phyloP scores from a whole-genome alignment of 2,329 filamentous ascomycete species.

The Waltergamsia citrina region DNA sequence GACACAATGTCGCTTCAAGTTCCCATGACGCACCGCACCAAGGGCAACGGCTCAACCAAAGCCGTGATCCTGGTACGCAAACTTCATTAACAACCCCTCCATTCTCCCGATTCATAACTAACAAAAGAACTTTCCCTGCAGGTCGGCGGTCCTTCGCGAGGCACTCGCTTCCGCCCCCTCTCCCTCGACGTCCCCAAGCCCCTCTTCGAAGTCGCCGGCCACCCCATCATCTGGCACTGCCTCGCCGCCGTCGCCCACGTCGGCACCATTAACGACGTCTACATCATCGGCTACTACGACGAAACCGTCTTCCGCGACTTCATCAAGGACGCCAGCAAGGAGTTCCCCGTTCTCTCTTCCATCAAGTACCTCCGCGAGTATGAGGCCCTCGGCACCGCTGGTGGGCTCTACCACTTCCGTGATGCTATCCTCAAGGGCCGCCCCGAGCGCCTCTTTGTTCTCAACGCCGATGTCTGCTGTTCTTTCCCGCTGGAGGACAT shows the following conservation, averaged over 20 bases:
- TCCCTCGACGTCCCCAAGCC: conserved; percentile 97
- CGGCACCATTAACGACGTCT: conserved; percentile 87
- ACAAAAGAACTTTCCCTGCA: too few relatives aligned
- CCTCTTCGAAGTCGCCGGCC: conserved; percentile 95
- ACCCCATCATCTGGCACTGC: conserved; percentile 98
- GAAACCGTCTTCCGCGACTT: conserved; percentile 96
- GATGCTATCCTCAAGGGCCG: conserved; percentile 95
- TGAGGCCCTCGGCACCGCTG: conserved; percentile 88
- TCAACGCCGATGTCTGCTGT: conserved; percentile 98
- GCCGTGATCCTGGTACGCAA: conserved; percentile 76
- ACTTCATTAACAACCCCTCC: conserved; percentile 4
- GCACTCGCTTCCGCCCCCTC: conserved; percentile 89
- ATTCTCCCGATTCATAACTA: neutral
- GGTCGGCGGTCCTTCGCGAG: conserved; percentile 92
- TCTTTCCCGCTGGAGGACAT: conserved; percentile 95
- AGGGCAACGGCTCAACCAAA: conserved; percentile 68
- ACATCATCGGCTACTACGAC: conserved; percentile 98
- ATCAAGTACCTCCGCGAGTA: conserved; percentile 98
- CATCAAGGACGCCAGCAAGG: conserved; percentile 79
- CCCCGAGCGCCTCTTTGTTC: conserved; percentile 90
- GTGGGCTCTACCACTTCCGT: conserved; percentile 97
- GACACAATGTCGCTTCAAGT: conserved; percentile 45
- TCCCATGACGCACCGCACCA: conserved; percentile 36
- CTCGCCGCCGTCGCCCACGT: conserved; percentile 86
- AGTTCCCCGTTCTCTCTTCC: conserved; percentile 71